Percentiles rank a stretch among this genome's conserved stretches.
Conservation (phyloP, 805 yeast species). For the Yamadazyma nakazawae region DNA sequence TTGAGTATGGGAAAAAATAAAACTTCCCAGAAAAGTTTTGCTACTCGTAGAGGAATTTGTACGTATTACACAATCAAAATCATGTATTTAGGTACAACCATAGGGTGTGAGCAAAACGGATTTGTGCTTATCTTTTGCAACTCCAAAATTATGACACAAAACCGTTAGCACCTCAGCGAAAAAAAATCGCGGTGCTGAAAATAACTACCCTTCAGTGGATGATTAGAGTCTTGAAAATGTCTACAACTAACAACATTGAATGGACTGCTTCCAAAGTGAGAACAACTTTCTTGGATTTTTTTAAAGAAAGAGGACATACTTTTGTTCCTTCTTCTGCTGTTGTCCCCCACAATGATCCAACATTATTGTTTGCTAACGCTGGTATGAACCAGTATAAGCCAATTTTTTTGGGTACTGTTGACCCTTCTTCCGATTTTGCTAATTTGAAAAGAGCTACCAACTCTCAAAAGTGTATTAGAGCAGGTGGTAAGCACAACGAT, state of each 20-base stretch:
- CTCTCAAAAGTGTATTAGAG: constrained; percentile 98
- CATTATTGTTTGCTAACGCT: constrained; percentile 93
- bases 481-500: constrained; percentile 99
- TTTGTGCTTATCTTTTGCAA: neutral
- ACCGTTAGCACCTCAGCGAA: neutral
- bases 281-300: constrained; percentile 79
- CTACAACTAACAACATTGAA: constrained; percentile 16
- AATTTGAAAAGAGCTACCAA: constrained; percentile 84
- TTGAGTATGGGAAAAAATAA: too few species aligned
- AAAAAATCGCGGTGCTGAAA: constrained; percentile 5
- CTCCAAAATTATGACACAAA: neutral
- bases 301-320: constrained; percentile 63
- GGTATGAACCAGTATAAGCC: constrained; percentile 99
- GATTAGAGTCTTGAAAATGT: constrained; percentile 22
- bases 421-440: constrained; percentile 87
- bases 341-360: constrained; percentile 97
- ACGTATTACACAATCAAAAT: too few species aligned
- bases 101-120: too few species aligned
- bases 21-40: too few species aligned
- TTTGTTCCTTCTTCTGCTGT: constrained; percentile 92
- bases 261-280: constrained; percentile 62
- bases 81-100: too few species aligned
- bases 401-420: constrained; percentile 94
- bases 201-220: constrained; percentile 11
- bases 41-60: too few species aligned